These are phyloP conservation scores for Kurtzmaniella natalensis DNA, from an alignment of 1,139 yeast species.

Conservation along the genomic window DNA sequence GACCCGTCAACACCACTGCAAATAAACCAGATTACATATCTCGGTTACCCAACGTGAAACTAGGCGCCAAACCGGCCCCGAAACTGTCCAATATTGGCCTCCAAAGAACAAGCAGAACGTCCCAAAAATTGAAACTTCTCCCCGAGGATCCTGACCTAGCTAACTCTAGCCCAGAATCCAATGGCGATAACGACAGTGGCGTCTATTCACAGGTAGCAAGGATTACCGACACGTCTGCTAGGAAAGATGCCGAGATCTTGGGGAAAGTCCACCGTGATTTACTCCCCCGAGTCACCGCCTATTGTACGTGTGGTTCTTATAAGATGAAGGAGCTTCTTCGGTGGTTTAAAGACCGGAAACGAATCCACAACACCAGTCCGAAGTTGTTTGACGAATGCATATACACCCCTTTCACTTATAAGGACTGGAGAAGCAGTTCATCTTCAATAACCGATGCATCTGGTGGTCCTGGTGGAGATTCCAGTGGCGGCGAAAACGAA, in stretches of 20 bases:
- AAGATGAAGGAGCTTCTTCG: conserved; percentile 80
- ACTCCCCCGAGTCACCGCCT: conserved; percentile 88
- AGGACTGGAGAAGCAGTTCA: conserved; percentile 62
- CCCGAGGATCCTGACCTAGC: conserved; percentile 64
- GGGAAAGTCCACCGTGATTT: conserved; percentile 86
- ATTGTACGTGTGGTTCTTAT: conserved; percentile 92
- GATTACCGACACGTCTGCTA: conserved; percentile 86
- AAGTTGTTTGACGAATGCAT: conserved; percentile 90
- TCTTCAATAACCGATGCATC: conserved; percentile 16
- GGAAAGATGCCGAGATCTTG: conserved; percentile 89
- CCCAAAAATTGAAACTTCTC: conserved; percentile 78
- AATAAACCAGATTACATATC: conserved; percentile 3
- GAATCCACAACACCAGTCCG: conserved; percentile 74
- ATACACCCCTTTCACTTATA: conserved; percentile 83
- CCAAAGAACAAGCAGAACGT: conserved; percentile 82
- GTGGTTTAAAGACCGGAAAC: conserved; percentile 78
- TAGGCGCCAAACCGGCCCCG: conserved; percentile 14
- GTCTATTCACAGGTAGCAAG: conserved; percentile 81
- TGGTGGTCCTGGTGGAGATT: too few relatives aligned
- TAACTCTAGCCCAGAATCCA: conserved; percentile 12
- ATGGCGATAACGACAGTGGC: conserved; percentile 23
- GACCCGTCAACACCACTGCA: too few relatives aligned
- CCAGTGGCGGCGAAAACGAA: conserved; percentile 10
- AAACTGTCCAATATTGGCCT: conserved; percentile 60
- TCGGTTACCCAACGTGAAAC: conserved; percentile 7